Conservation (phyloP, 1,139 yeast genomes). For the Sugiyamaella paludigena region DNA sequence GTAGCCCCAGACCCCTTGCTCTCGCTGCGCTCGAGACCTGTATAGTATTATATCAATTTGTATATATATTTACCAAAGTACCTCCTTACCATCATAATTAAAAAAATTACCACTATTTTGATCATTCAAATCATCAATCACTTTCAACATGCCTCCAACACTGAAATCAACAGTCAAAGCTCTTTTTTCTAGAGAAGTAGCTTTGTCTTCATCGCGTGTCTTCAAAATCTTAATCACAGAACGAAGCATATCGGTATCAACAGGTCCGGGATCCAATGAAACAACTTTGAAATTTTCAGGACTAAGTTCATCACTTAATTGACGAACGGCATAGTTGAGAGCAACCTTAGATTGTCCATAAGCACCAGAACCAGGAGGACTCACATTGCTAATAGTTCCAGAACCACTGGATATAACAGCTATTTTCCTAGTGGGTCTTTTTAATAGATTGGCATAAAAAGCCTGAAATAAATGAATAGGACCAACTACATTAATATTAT, state of each 20-base stretch:
- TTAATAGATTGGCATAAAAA: not conserved
- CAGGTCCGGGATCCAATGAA: slow-evolving; percentile 11
- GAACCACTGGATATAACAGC: not conserved
- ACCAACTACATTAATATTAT: slow-evolving; percentile 17
- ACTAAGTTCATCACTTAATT: not conserved
- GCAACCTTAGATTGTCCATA: slow-evolving; percentile 10
- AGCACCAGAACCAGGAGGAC: not conserved
- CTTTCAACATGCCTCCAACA: slow-evolving; percentile 14
- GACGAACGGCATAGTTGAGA: not conserved
- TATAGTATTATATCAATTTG: too few species aligned
- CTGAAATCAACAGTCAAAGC: slow-evolving; percentile 6
- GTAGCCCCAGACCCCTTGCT: too few species aligned
- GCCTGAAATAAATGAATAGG: slow-evolving; percentile 1
- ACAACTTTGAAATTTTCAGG: slow-evolving; percentile 1
- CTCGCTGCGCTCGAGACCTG: too few species aligned
- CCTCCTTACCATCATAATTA: not conserved
- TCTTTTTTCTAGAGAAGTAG: not conserved
- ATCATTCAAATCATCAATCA: slow-evolving; percentile 7
- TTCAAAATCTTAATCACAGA: slow-evolving; percentile 12
- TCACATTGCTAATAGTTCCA: not conserved
- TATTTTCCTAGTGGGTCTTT: slow-evolving; percentile 23
- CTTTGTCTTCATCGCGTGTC: not conserved
- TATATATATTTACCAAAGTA: too few species aligned
- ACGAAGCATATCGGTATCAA: slow-evolving; percentile 4
- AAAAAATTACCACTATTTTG: slow-evolving; percentile 15